Evolutionary conservation across 1,284 basidiomycete genomes (phyloP).

Genomic region (Trichosporon faecale): DNA sequence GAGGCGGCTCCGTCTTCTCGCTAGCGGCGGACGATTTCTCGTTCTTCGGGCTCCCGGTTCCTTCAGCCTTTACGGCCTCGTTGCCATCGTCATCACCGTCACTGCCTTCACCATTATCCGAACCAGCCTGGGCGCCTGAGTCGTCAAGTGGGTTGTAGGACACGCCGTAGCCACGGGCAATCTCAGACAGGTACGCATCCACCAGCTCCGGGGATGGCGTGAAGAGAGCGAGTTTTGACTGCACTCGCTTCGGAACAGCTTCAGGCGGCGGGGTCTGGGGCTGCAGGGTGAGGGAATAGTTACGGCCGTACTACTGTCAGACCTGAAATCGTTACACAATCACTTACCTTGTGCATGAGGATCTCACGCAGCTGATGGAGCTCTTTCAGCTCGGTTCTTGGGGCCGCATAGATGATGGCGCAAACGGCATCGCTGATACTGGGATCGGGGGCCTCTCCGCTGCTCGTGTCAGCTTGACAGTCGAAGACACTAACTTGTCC

Average conservation of each 20-base stretch:
- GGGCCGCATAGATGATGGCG: constrained; percentile 84
- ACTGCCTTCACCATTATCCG: neutral
- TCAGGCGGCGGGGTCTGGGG: constrained; percentile 57
- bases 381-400: constrained; percentile 87
- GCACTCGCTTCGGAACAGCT: constrained; percentile 54
- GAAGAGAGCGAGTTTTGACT: constrained; percentile 62
- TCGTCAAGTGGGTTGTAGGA: constrained; percentile 56
- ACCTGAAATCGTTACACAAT: neutral
- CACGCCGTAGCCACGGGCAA: constrained; percentile 81
- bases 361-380: constrained; percentile 86
- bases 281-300: constrained; percentile 43
- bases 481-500: constrained; percentile 29
- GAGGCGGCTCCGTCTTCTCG: neutral
- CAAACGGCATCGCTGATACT: constrained; percentile 68
- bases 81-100: constrained; percentile 9
- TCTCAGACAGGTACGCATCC: constrained; percentile 80
- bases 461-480: constrained; percentile 40
- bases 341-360: constrained; percentile 71
- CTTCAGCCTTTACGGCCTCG: constrained; percentile 21
- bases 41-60: constrained; percentile 10
- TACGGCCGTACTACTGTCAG: constrained; percentile 43
- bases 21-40: neutral
- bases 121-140: neutral
- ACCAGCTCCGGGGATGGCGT: constrained; percentile 73
- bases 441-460: constrained; percentile 76